A percentile compares a stretch with the other conserved stretches of the same genome.
Evolutionary conservation across 176 grass and related monocot genomes (phyloP).

Genomic region (Eragrostis nindensis): DNA sequence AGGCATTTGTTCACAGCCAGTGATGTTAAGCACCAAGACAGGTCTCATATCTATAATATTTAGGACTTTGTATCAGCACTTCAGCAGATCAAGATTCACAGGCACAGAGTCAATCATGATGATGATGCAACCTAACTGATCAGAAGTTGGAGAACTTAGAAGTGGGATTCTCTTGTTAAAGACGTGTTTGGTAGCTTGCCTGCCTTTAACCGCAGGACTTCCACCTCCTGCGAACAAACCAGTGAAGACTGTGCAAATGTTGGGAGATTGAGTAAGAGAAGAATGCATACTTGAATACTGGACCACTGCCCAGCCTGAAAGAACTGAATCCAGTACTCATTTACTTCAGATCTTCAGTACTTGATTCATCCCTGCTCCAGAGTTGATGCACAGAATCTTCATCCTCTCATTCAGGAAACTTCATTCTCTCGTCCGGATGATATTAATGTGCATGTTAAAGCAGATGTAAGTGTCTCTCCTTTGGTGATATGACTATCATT

Average conservation of each 20-base stretch:
- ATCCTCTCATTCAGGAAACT: no score
- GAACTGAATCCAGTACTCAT: not conserved
- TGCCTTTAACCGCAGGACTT: not conserved
- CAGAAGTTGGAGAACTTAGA: conserved; percentile 1
- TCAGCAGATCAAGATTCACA: conserved; percentile 53
- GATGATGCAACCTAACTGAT: not conserved
- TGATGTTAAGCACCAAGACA: conserved; percentile 58
- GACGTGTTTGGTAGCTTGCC: conserved; percentile 7
- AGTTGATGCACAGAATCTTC: not conserved
- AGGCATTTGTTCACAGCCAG: conserved; percentile 62
- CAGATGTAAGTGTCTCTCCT: not conserved
- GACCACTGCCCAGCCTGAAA: not conserved
- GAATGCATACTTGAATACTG: conserved; percentile 1
- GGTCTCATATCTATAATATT: conserved; percentile 43
- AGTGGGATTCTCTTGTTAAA: not conserved
- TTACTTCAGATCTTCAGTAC: not conserved
- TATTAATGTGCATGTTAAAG: not conserved
- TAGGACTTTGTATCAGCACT: conserved; percentile 66
- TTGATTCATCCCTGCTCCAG: not conserved
- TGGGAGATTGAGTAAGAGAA: not conserved
- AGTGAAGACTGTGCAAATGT: not conserved
- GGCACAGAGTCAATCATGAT: not conserved
- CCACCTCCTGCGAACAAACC: not conserved
- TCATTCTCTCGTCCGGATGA: not conserved
- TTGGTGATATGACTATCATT: not conserved